Base-by-base conservation (phyloP, 345 rosid species). In the Laguncularia racemosa region DNA sequence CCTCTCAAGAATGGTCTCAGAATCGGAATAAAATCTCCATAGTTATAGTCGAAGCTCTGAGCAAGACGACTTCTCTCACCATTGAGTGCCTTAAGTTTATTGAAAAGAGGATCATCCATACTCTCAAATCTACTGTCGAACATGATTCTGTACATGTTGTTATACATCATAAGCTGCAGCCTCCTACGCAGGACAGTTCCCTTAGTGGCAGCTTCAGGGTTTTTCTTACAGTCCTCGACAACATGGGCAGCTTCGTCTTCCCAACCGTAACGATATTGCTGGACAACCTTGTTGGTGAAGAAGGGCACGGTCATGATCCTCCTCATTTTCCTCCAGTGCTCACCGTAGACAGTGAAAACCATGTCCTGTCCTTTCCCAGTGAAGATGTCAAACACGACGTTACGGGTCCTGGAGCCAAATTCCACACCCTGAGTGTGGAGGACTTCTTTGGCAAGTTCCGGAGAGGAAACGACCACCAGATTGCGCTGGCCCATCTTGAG, bases 221-320 rank as follows among this genome's bases (percentile, higher is more conserved):
- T 80, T 63, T 83, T 90, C 79, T 62, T 83, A 44, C 85, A 90
- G 20, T 90, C 97, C 56, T 83, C 84, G 3, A 90, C 91, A 13
- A 87, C 96, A 1, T 49, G 26, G 6, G 80, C 96, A 0, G 91
- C 96, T 76, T 95, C 95, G 14, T 60, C 74, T 15, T 95, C 89
- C 93, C 95, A 82, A 0, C 96, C 88, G 16, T 62, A 50, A 2
- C 93, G 64, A 67, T 90, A 79, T 63, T 77, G 95, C 9, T 85
- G 96, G 10, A 90, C 93, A 0, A 90, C 97, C 53, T 85, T 90
- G 76, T 87, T 84, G 28, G 99, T 93, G 76, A 93, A 93, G 62
- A 95, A 95, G 0, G 99, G 99, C 16, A 93, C 99, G 18, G 99
- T 93, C 99, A 93, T 93, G 78, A 93, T 93, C 64, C 99, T 53